phyloP scores from a whole-genome alignment of 73 alveolate species.

The Breviolum minutum region DNA sequence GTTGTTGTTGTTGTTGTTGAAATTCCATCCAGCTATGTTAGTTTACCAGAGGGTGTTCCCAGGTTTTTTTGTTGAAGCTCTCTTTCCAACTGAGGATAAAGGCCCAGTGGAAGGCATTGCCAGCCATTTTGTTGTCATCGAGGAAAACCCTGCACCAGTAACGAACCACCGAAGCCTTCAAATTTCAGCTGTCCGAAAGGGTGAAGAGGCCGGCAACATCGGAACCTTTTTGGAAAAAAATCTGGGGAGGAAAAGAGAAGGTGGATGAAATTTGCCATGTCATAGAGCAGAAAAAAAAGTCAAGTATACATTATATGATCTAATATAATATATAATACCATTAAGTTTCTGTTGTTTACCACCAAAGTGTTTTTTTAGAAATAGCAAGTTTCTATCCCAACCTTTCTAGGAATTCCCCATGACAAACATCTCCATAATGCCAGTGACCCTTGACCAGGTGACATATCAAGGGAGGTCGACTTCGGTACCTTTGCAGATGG shows the following conservation, averaged over 20 bases:
- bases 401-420: no score
- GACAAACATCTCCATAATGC: not conserved
- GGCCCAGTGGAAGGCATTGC: conserved; percentile 20
- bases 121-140: conserved; percentile 31
- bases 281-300: no score
- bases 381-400: no score
- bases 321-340: not conserved
- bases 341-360: not conserved
- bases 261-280: not conserved
- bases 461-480: not conserved
- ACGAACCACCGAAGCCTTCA: not conserved
- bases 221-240: not conserved
- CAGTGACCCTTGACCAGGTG: not conserved
- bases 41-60: not conserved
- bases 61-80: not conserved
- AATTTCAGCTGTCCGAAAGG: conserved; percentile 17
- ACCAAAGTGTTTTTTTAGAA: no score
- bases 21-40: no score
- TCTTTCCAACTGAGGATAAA: no score
- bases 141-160: not conserved
- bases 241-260: not conserved
- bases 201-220: conserved; percentile 42
- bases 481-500: not conserved
- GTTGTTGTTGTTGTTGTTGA: no score
- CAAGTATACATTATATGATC: not conserved